Base-by-base conservation (phyloP, 257 asterid genomes). In the Solanum etuberosum region DNA sequence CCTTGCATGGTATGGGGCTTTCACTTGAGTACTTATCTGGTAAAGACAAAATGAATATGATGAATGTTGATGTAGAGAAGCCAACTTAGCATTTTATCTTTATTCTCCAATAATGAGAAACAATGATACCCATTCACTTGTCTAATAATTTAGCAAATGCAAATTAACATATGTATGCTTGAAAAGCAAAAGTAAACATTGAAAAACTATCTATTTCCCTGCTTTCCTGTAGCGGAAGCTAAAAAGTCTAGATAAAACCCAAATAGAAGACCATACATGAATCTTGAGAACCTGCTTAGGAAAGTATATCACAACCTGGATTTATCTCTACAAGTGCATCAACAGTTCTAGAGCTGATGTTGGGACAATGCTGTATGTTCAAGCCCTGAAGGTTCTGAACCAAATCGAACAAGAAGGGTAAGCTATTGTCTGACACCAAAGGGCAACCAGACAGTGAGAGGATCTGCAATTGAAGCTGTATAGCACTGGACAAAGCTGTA, bases 291-390 rank as follows among this genome's bases (percentile, higher is more conserved):
- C 42, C 7, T 70, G 7, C 0, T 83, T 87, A 95, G 83, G 71
- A 90, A 71, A 97, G 98, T 84, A 97, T 90, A 61, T 97, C 95
- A 18, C 98, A 97, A 91, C 96, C 92, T 94, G 93, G 23, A 51
- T 51, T 51, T 20, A 83, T 89, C 91, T 93, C 95, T 81, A 84
- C 27, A 32, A 95, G 98, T 87, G 88, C 83, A 87, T 90, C 90
- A 84, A 91, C 86, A 5, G 91, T 78, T 2, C 78, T 84, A 23
- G 38, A 78, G 87, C 91, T 92, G 61, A 97, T 91, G 73, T 96
- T 93, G 8, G 3, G 32, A 90, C 99, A 97, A 3, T 88, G 90
- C 84, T 93, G 94, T 73, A 97, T 92, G 91, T 92, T 95, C 92
- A 95, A 88, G 4, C 98, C 98, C 23, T 87, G 67, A 70, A 97